Evolutionary conservation across 2,329 filamentous ascomycete genomes (phyloP), one percentile per base, ranked within the genome.

Genomic region (Dothistroma pini): DNA sequence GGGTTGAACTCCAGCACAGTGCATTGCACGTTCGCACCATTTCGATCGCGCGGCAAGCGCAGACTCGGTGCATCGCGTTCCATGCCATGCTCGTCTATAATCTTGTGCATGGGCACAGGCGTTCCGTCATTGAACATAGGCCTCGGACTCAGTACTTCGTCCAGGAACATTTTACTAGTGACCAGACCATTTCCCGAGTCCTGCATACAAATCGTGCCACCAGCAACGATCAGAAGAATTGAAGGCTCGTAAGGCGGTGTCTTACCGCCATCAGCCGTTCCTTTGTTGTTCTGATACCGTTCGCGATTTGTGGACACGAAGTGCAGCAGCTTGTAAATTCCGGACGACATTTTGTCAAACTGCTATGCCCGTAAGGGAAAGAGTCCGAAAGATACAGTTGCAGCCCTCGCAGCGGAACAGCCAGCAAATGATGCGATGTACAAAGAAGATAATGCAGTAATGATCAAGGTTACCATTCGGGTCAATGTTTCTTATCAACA

Each of bases 141-240:
- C 34, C 90, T 83, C 9, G 89, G 89, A 4, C 89, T 88, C 80
- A 97, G 88, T 69, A 91, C 91, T 67, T 86, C 86, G 69, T 95
- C 85, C 50, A 96, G 80, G 73, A 97, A 96, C 3, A 89, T 89
- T 69, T 74, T 69, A 16, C 80, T 80, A 6, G 93, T 93, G 38
- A 95, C 83, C 57, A 96, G 85, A 0, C 93, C 93, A 67, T 91
- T 85, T 9, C 84, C 83, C 10, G 91, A 91, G 58, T 87, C 88
- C 72, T 89, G 86, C 93, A 97, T 96, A 78, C 91, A 96, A 70
- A 96, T 96, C 7, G 89, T 92, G 50, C 89, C 89, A 62, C 84
- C 92, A 12, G 93, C 96, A 80, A 96, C 93, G 75, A 96, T 90
- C 70, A 96, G 89, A 66, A 97, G 81, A 12, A 97, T 89, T 1